phyloP scores from a whole-genome alignment of 371 early-diverging fungal genomes.

The Dipsacomyces acuminosporus region DNA sequence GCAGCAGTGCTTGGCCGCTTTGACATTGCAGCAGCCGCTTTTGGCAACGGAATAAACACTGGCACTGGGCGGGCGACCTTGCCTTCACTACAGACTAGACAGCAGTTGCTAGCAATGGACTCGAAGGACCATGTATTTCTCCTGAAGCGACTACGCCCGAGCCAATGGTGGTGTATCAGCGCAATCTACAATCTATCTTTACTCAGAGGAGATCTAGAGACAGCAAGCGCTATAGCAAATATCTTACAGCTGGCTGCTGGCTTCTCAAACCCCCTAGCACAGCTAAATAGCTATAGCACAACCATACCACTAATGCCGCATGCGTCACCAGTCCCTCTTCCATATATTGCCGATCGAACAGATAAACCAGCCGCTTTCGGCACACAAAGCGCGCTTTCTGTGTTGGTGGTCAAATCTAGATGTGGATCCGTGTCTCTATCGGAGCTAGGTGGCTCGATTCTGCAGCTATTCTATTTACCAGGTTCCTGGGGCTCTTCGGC shows the following conservation, averaged over 20 bases:
- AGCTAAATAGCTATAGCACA: too few species aligned
- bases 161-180: conserved; percentile 31
- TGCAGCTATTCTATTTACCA: conserved; percentile 4
- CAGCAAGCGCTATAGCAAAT: conserved; percentile 6
- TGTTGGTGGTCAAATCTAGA: background rate
- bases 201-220: conserved; percentile 26
- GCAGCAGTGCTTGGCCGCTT: conserved; percentile 22
- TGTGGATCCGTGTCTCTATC: conserved; percentile 1
- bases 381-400: background rate
- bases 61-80: too few species aligned
- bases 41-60: conserved; percentile 5
- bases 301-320: background rate
- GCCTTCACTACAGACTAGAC: background rate
- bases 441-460: conserved; percentile 5
- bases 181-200: conserved; percentile 19
- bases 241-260: background rate
- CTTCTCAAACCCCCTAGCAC: background rate
- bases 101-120: background rate
- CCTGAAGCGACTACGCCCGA: conserved; percentile 10
- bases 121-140: too few species aligned
- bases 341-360: background rate
- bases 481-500: background rate
- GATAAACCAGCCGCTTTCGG: background rate
- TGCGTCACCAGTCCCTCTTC: background rate
- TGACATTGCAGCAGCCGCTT: conserved; percentile 24